phyloP scores from a whole-genome alignment of 2,329 filamentous ascomycete species.

The Colletotrichum gloeosporioides region DNA sequence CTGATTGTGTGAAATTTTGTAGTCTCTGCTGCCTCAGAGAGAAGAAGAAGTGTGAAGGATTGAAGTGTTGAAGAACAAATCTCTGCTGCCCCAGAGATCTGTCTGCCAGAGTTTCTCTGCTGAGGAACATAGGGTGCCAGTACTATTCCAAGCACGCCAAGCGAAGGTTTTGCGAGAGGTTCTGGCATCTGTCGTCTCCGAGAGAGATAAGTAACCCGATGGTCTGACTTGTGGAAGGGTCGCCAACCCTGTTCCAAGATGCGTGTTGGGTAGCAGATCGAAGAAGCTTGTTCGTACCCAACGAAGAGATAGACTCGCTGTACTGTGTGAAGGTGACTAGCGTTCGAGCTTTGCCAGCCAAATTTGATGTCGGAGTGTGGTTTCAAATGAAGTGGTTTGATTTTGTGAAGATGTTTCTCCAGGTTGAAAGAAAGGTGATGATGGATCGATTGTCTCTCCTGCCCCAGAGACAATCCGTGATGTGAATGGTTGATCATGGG shows the following conservation, averaged over 20 bases:
- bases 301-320: neutral
- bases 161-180: neutral
- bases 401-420: neutral
- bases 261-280: neutral
- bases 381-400: neutral
- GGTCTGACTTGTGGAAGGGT: neutral
- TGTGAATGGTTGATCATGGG: neutral
- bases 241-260: neutral
- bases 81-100: neutral
- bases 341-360: neutral
- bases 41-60: neutral
- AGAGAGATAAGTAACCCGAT: neutral
- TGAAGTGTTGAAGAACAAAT: neutral
- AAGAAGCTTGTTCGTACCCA: neutral
- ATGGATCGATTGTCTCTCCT: neutral
- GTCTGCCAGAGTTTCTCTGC: neutral
- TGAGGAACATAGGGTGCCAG: neutral
- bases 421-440: neutral
- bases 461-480: neutral
- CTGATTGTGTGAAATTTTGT: neutral
- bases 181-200: neutral
- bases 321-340: neutral
- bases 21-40: neutral
- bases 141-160: neutral
- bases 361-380: neutral